Conservation (phyloP, 352 stramenopile genomes). For the Elongisporangium anandrum region DNA sequence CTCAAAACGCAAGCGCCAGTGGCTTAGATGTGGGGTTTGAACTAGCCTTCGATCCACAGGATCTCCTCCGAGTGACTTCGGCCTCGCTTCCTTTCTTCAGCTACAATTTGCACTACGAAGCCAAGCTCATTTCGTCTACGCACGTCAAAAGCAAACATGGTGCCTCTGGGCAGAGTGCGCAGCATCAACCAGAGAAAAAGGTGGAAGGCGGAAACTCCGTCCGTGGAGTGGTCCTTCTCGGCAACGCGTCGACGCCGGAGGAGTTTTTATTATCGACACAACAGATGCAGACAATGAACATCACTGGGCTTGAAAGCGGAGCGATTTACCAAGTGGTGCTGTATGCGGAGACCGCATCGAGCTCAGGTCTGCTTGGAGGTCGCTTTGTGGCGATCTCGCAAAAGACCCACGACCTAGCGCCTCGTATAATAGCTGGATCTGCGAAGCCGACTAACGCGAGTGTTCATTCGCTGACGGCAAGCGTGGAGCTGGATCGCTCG, state of each 20-base stretch:
- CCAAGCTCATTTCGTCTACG: conserved; percentile 7
- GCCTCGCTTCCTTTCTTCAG: conserved; percentile 30
- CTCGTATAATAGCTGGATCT: conserved; percentile 28
- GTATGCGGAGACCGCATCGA: conserved; percentile 41
- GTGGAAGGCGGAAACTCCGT: conserved; percentile 4
- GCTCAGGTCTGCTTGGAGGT: conserved; percentile 44
- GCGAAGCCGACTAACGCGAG: conserved; percentile 37
- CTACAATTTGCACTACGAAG: conserved; percentile 56
- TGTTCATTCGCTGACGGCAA: conserved; percentile 38
- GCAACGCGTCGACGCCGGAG: conserved; percentile 32
- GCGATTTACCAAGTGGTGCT: conserved; percentile 43
- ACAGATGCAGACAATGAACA: conserved; percentile 22
- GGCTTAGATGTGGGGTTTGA: conserved; percentile 35
- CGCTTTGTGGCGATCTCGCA: conserved; percentile 15
- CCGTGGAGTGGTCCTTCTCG: conserved; percentile 22
- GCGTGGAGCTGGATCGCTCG: conserved; percentile 28
- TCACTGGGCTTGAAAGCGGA: conserved; percentile 36
- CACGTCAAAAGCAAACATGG: neutral
- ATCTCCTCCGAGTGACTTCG: conserved; percentile 23
- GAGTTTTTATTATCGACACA: conserved; percentile 19
- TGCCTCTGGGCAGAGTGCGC: neutral
- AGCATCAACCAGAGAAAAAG: neutral
- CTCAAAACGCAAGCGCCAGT: conserved; percentile 36
- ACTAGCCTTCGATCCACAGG: conserved; percentile 32
- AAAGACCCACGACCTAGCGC: conserved; percentile 45